A percentile compares a stretch with the other conserved stretches of the same genome.
phyloP scores from a whole-genome alignment of 1,284 basidiomycete genomes.

The Tranzscheliella williamsii region DNA sequence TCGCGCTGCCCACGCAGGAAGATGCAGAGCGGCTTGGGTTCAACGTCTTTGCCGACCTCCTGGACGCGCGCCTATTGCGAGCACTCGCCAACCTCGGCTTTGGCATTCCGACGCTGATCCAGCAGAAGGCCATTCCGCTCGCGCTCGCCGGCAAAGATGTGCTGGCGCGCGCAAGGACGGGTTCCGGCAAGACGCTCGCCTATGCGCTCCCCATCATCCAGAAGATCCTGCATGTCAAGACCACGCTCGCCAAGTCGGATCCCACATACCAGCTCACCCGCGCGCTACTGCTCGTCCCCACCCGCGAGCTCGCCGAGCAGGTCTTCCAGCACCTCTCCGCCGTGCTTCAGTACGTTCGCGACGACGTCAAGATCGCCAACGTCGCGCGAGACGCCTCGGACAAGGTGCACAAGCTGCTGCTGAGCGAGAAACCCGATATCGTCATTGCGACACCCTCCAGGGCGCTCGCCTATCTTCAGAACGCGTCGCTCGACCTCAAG shows the following conservation, averaged over 20 bases:
- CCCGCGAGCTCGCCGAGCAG: conserved; percentile 89
- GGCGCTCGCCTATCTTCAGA: conserved; percentile 76
- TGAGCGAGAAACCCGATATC: conserved; percentile 90
- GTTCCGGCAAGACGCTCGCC: conserved; percentile 95
- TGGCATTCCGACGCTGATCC: conserved; percentile 78
- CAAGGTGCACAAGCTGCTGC: conserved; percentile 77
- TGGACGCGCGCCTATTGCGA: conserved; percentile 73
- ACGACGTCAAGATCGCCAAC: conserved; percentile 73
- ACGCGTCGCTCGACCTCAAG: conserved; percentile 65
- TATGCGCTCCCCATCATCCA: conserved; percentile 90
- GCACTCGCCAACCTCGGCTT: conserved; percentile 80
- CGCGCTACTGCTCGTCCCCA: conserved; percentile 87
- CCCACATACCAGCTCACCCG: conserved; percentile 69
- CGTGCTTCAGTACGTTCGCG: conserved; percentile 75
- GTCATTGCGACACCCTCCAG: conserved; percentile 89
- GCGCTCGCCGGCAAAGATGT: conserved; percentile 90
- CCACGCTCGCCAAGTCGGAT: conserved; percentile 60
- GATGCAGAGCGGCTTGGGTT: conserved; percentile 39
- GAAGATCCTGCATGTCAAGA: conserved; percentile 80
- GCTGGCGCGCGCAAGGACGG: conserved; percentile 88
- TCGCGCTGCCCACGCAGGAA: conserved; percentile 29
- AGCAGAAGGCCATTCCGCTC: conserved; percentile 76
- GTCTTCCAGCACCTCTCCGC: conserved; percentile 74
- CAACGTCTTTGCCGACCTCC: conserved; percentile 68
- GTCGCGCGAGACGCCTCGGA: conserved; percentile 68